A percentile compares a stretch with the other conserved stretches of the same genome.
Conservation (phyloP, 1,139 yeast genomes). For the Debaryomyces subglobosus region DNA sequence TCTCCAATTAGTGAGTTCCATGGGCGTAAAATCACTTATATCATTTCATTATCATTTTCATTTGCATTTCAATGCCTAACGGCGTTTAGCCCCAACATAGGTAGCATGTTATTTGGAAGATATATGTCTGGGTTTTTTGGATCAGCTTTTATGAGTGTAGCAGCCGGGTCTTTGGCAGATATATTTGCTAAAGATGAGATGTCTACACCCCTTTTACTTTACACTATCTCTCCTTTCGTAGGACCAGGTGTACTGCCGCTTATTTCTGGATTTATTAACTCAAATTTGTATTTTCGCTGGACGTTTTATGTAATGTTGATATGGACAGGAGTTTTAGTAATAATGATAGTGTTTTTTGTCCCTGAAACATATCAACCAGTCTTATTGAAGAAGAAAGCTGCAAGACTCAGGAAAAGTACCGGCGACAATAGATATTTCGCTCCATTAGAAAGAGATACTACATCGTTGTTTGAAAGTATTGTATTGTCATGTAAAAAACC, state of each 20-base stretch:
- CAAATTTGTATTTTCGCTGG: slow-evolving; percentile 27
- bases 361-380: slow-evolving; percentile 27
- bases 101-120: slow-evolving; percentile 34
- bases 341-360: slow-evolving; percentile 21
- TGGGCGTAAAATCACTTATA: slow-evolving; percentile 34
- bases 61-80: slow-evolving; percentile 32
- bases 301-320: slow-evolving; percentile 28
- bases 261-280: slow-evolving; percentile 32
- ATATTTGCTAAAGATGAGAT: slow-evolving; percentile 29
- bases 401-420: slow-evolving; percentile 17
- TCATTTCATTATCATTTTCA: slow-evolving; percentile 25
- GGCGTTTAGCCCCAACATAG: slow-evolving; percentile 30
- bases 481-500: slow-evolving; percentile 55
- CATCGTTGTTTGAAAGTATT: slow-evolving; percentile 30
- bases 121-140: slow-evolving; percentile 39
- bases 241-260: slow-evolving; percentile 41
- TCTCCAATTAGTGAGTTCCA: slow-evolving; percentile 39
- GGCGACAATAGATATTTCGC: slow-evolving; percentile 41
- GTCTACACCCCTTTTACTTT: slow-evolving; percentile 30
- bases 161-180: slow-evolving; percentile 38
- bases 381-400: slow-evolving; percentile 19
- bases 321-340: slow-evolving; percentile 22
- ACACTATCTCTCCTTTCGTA: slow-evolving; percentile 34
- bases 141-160: slow-evolving; percentile 38
- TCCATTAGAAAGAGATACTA: slow-evolving; percentile 43